Percentiles rank a stretch among this genome's conserved stretches.
Conservation (phyloP, 176 grass and related monocot genomes). For the Zoysia japonica region DNA sequence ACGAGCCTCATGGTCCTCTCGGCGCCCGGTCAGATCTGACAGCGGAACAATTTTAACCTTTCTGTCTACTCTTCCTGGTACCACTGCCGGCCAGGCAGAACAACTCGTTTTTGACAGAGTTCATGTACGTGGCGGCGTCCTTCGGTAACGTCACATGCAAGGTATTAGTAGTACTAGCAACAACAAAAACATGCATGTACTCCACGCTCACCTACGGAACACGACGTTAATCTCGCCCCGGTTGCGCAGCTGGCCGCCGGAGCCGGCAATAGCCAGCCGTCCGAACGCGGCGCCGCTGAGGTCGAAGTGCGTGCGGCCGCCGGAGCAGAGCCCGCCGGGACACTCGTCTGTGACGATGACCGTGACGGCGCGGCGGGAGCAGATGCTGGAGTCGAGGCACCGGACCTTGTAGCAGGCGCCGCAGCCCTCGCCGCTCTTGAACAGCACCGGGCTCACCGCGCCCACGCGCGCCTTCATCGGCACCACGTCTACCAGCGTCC, state of each 20-base stretch:
- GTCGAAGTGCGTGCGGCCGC: conserved; percentile 81
- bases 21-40: conserved; percentile 29
- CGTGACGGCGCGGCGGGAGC: conserved; percentile 87
- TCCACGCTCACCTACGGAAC: conserved; percentile 58
- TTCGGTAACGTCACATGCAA: conserved; percentile 29
- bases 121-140: not conserved
- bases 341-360: conserved; percentile 96
- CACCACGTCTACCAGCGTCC: conserved; percentile 89
- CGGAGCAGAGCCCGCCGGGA: conserved; percentile 69
- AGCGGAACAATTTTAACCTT: conserved; percentile 21
- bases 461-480: conserved; percentile 85
- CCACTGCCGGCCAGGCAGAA: not conserved
- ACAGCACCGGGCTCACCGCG: conserved; percentile 91
- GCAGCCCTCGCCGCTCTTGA: conserved; percentile 87
- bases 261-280: conserved; percentile 66
- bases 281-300: conserved; percentile 89
- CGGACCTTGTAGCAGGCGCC: conserved; percentile 95
- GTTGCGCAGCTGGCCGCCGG: conserved; percentile 58
- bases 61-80: conserved; percentile 11
- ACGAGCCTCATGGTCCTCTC: conserved; percentile 33
- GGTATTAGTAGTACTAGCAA: not conserved
- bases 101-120: conserved; percentile 7
- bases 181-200: not conserved
- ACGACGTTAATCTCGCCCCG: conserved; percentile 74
- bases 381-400: conserved; percentile 69